A percentile compares a stretch with the other conserved stretches of the same genome.
phyloP scores from a whole-genome alignment of 1,284 basidiomycete species.

The Abortiporus biennis region DNA sequence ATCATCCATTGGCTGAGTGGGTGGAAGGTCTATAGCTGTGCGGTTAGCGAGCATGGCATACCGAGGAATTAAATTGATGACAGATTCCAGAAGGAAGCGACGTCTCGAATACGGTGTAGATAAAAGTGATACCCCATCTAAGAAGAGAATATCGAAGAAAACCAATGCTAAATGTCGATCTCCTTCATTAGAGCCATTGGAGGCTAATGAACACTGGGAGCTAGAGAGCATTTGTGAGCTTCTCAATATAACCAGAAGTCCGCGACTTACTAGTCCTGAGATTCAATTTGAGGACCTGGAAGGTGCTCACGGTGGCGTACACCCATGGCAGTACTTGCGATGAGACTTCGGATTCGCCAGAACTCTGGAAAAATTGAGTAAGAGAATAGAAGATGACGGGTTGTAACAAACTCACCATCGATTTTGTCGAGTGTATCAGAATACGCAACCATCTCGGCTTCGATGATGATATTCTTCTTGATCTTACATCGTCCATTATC shows the following conservation, averaged over 20 bases:
- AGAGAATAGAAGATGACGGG: not conserved
- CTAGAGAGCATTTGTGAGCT: not conserved
- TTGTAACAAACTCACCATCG: constrained; percentile 41
- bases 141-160: constrained; percentile 77
- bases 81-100: constrained; percentile 51
- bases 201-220: constrained; percentile 41
- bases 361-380: constrained; percentile 44
- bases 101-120: constrained; percentile 51
- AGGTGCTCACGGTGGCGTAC: constrained; percentile 18
- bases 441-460: constrained; percentile 86
- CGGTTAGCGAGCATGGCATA: constrained; percentile 60
- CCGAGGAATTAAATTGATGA: constrained; percentile 47
- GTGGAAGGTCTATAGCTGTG: constrained; percentile 31
- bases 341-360: constrained; percentile 58
- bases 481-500: constrained; percentile 21
- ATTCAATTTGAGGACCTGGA: constrained; percentile 5
- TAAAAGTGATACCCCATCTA: constrained; percentile 57
- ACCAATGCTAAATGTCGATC: constrained; percentile 67
- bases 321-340: constrained; percentile 53
- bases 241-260: constrained; percentile 4
- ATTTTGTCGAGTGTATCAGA: constrained; percentile 45
- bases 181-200: constrained; percentile 34
- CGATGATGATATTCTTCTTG: constrained; percentile 57
- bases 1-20: constrained; percentile 16
- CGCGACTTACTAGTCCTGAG: constrained; percentile 5